Base-by-base conservation (phyloP, 306 rosid species). In the Senna tora region DNA sequence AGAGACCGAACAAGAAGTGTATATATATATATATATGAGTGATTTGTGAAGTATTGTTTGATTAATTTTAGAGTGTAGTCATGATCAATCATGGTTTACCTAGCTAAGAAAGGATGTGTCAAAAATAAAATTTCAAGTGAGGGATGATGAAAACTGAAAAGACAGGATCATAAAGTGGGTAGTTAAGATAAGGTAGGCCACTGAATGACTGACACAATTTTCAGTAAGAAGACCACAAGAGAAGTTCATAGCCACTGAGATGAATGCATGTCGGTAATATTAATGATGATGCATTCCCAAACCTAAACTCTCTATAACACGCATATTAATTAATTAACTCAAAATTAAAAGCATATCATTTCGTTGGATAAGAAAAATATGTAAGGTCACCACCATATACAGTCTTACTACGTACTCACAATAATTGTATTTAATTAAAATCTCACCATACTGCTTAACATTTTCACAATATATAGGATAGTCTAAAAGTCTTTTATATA, bases 171-270 rank as follows among this genome's bases (percentile, higher is more conserved):
- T 39, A 32, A 58, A 66, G 67, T 56, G 69, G 80, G 74, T 21
- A 7, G 67, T 63, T 60, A 60, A 75, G 76, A 80, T 75, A 75
- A 69, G 77, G 59, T 28, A 45, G 46, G 32, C 72, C 10, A 17
- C 61, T 67, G 57, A 21, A 43, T 21, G 66, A 17, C 38, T 60
- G 72, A 52, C 46, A 51, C 57, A 57, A 64, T 64, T 64, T 52
- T 74, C 52, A 25, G 45, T 41, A 64, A 62, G 41, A 63, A 21
- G 46, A 25, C 6, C n/a, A 20, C 53, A 66, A 51, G 41, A 51
- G 68, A 69, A 79, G 79, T 68, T 69, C 76, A 19, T 14, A 53
- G 63, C 72, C 83, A 67, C 63, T 11, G 15, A 79, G 36, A 46
- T 12, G 39, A 52, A 42, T 74, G 72, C 72, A 32, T 74, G 64